Conservation (phyloP, 2,329 filamentous ascomycete species). For the Davidsoniella neocaledoniae region DNA sequence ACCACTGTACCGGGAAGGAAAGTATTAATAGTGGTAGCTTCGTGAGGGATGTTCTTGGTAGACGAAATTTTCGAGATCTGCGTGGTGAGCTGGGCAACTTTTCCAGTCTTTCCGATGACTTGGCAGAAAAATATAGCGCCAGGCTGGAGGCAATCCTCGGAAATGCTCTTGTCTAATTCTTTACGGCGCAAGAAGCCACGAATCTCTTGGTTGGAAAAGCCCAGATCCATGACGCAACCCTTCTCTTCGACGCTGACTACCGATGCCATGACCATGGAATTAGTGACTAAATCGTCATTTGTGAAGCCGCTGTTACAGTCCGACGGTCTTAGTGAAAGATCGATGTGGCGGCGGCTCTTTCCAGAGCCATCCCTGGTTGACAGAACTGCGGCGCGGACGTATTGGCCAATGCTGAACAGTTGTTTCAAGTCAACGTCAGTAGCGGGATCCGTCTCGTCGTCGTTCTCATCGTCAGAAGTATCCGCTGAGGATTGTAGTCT, state of each 20-base stretch:
- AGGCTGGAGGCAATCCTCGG: conserved; percentile 55
- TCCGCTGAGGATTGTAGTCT: conserved; percentile 52
- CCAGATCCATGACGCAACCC: conserved; percentile 83
- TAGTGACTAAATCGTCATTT: conserved; percentile 54
- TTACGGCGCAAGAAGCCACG: conserved; percentile 75
- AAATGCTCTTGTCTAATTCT: conserved; percentile 52
- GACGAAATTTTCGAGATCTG: conserved; percentile 53
- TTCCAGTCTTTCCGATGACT: conserved; percentile 61
- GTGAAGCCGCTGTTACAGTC: conserved; percentile 62
- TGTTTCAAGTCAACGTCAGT: conserved; percentile 40
- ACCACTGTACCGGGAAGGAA: conserved; percentile 87
- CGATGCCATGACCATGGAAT: conserved; percentile 71
- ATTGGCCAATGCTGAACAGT: conserved; percentile 73
- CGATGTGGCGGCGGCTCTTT: conserved; percentile 65
- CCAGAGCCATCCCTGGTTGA: conserved; percentile 45
- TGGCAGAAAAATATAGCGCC: conserved; percentile 75
- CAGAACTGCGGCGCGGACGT: conserved; percentile 66
- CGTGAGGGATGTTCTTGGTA: conserved; percentile 45
- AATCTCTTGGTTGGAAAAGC: conserved; percentile 48
- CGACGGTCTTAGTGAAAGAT: conserved; percentile 67
- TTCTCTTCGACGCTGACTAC: conserved; percentile 91
- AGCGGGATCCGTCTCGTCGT: conserved; percentile 39
- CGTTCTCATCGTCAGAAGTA: conserved; percentile 36
- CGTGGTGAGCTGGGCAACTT: conserved; percentile 72
- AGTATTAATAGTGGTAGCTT: conserved; percentile 73